Conservation (phyloP, 2,329 filamentous ascomycete species). For the Bipolaris sorokiniana region DNA sequence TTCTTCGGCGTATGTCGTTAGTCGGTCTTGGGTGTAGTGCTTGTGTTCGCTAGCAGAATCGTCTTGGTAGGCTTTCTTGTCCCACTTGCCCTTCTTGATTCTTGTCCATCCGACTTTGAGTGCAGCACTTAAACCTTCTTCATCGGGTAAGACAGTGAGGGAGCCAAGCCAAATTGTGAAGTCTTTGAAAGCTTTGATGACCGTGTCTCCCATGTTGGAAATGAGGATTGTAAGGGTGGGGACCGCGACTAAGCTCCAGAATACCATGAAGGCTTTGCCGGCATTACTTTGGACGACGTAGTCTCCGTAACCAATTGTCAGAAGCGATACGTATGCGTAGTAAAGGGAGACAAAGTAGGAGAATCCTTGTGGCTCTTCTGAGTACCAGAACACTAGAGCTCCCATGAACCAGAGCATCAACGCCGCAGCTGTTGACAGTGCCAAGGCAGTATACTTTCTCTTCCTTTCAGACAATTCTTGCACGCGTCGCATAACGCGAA, state of each 20-base stretch:
- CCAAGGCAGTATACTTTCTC: constrained; percentile 51
- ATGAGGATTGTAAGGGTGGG: constrained; percentile 62
- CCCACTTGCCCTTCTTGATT: constrained; percentile 30
- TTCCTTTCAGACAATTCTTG: constrained; percentile 46
- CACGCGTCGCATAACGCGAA: constrained; percentile 51
- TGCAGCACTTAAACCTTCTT: constrained; percentile 49
- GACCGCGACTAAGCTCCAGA: constrained; percentile 62
- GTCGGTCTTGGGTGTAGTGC: constrained; percentile 35
- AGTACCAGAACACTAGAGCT: constrained; percentile 57
- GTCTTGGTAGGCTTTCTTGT: constrained; percentile 15
- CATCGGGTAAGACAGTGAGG: constrained; percentile 61
- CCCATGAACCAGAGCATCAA: constrained; percentile 55
- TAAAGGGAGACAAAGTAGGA: constrained; percentile 61
- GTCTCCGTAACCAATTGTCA: constrained; percentile 64
- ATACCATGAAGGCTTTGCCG: constrained; percentile 62
- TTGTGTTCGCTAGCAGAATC: constrained; percentile 15
- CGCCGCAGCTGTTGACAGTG: constrained; percentile 48
- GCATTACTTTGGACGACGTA: constrained; percentile 55
- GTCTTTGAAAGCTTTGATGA: constrained; percentile 61
- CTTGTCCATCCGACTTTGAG: constrained; percentile 39
- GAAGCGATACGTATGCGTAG: constrained; percentile 59
- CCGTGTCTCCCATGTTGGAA: constrained; percentile 61
- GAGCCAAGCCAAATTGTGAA: constrained; percentile 62
- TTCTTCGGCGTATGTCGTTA: constrained; percentile 50
- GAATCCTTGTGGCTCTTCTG: constrained; percentile 56